These are phyloP conservation scores for Rubia yunnanensis DNA, from an alignment of 257 asterid species.

Conservation along the genomic window DNA sequence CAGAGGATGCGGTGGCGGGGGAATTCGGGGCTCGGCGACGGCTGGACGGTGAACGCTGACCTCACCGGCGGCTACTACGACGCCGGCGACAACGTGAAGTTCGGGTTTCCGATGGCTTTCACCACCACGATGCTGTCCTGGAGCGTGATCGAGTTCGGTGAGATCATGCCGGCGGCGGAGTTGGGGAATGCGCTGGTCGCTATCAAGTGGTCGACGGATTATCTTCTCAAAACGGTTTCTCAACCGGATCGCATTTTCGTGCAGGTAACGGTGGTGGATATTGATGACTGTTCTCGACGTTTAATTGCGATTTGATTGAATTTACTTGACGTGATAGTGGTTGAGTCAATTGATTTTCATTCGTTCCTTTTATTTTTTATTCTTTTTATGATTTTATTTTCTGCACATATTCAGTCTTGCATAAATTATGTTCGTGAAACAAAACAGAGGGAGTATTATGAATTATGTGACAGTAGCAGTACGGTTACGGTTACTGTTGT, in stretches of 20 bases:
- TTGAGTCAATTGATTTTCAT: not conserved
- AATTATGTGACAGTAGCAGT: constrained; percentile 2
- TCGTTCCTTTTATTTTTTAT: not conserved
- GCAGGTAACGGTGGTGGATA: constrained; percentile 44
- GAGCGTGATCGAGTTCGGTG: constrained; percentile 86
- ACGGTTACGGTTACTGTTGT: not conserved
- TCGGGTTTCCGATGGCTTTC: constrained; percentile 93
- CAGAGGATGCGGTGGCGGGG: constrained; percentile 85
- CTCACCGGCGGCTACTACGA: constrained; percentile 93
- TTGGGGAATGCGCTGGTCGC: constrained; percentile 67
- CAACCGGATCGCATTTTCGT: constrained; percentile 83
- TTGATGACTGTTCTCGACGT: not conserved
- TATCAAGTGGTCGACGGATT: constrained; percentile 80
- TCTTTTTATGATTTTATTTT: not conserved
- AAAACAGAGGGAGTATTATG: not conserved
- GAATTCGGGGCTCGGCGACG: constrained; percentile 80
- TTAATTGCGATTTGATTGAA: too few species aligned
- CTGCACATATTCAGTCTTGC: not conserved
- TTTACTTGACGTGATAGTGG: not conserved
- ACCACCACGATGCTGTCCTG: constrained; percentile 93
- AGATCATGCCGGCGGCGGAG: constrained; percentile 63
- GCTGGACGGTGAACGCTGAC: constrained; percentile 47
- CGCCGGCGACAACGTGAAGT: constrained; percentile 94
- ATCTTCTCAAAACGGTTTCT: constrained; percentile 76
- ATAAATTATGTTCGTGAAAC: not conserved